phyloP scores from a whole-genome alignment of 2,329 filamentous ascomycete genomes.

The Exophiala lecanii-corni region DNA sequence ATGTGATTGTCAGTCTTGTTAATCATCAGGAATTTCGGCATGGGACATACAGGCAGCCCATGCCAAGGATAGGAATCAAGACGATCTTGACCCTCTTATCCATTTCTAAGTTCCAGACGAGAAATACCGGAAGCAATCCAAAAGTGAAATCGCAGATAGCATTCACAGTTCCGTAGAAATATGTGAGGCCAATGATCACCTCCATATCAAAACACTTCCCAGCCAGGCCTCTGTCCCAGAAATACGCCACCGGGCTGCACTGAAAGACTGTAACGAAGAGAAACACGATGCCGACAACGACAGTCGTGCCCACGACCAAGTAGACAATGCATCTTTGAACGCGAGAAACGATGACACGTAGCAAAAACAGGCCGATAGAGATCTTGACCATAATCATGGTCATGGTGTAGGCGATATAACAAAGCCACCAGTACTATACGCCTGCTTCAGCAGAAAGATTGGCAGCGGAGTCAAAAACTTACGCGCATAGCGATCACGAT shows the following conservation, averaged over 20 bases:
- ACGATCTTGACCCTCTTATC: slow-evolving; percentile 48
- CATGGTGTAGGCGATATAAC: slow-evolving; percentile 51
- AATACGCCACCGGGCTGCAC: slow-evolving; percentile 49
- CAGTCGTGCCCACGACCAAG: slow-evolving; percentile 43
- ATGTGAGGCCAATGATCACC: slow-evolving; percentile 50
- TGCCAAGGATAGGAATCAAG: slow-evolving; percentile 49
- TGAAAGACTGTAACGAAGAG: slow-evolving; percentile 51
- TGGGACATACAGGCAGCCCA: slow-evolving; percentile 44
- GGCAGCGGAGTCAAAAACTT: slow-evolving; percentile 11
- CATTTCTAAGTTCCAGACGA: slow-evolving; percentile 56
- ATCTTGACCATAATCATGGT: slow-evolving; percentile 47
- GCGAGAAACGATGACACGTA: slow-evolving; percentile 46
- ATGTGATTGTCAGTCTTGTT: background rate
- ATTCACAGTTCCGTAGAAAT: slow-evolving; percentile 48
- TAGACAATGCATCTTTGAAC: slow-evolving; percentile 46
- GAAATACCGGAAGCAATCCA: slow-evolving; percentile 49
- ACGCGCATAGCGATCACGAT: slow-evolving; percentile 27
- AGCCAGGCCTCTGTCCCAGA: slow-evolving; percentile 42
- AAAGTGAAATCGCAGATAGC: slow-evolving; percentile 49
- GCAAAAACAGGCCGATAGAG: slow-evolving; percentile 51
- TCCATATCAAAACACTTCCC: slow-evolving; percentile 40
- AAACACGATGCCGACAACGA: slow-evolving; percentile 44
- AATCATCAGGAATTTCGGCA: background rate
- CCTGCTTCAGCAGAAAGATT: background rate
- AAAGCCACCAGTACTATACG: slow-evolving; percentile 48